Evolutionary conservation across 305 asterid species (phyloP).

Genomic region (Solanum chacoense): DNA sequence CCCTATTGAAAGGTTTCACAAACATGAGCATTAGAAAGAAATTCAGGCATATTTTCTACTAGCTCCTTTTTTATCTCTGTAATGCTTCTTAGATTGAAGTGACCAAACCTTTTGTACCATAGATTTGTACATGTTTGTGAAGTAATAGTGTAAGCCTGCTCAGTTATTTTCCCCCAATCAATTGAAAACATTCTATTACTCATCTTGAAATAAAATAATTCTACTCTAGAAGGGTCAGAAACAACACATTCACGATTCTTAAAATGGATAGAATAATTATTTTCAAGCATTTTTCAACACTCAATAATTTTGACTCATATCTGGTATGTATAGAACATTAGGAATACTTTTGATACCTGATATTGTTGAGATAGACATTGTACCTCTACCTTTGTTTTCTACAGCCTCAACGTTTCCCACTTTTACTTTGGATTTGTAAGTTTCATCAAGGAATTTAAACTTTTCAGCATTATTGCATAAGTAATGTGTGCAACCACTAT

Average conservation of each 20-base stretch:
- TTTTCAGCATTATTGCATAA: neutral
- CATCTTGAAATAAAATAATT: neutral
- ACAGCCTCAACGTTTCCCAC: neutral
- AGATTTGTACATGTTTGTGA: neutral
- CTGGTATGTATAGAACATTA: neutral
- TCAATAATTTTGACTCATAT: neutral
- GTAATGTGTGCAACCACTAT: too few relatives aligned
- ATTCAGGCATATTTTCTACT: too few relatives aligned
- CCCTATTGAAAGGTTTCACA: neutral
- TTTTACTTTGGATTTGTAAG: too few relatives aligned
- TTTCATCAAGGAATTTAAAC: neutral
- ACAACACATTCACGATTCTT: neutral
- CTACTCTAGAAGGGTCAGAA: neutral
- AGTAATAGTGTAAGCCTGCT: neutral
- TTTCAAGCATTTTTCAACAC: neutral
- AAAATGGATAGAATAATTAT: too few relatives aligned
- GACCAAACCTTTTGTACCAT: neutral
- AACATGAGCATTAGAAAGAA: neutral
- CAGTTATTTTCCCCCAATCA: neutral
- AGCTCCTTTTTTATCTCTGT: too few relatives aligned
- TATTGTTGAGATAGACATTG: neutral
- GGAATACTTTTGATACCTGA: neutral
- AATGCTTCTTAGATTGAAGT: neutral
- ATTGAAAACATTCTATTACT: too few relatives aligned
- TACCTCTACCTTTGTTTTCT: neutral